Evolutionary conservation across 495 filamentous ascomycete species (phyloP), one percentile per base, ranked within the genome.

Genomic region (Neurospora cerealis): DNA sequence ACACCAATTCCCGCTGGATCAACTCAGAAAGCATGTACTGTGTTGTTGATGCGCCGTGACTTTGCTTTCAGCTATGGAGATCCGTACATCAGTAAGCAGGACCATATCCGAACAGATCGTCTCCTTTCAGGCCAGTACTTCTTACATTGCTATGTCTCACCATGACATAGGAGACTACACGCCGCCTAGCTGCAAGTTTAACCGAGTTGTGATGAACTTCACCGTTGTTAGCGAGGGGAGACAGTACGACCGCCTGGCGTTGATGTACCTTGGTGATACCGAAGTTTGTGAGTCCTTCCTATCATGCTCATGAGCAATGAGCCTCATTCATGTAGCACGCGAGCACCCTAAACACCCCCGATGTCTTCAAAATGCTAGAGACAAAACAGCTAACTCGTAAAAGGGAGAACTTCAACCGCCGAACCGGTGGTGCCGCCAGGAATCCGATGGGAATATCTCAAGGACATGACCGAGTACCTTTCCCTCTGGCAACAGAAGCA

Each of bases 391-490:
- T 66, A 34, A 66, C 54, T 19, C 7, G 7, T 4, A 28, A n/a
- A 1, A 76, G 75, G 79, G 84, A 85, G 94, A 34, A 96, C 94
- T 4, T 95, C 93, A 15, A 97, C 94, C 6, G 93, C 93, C 0
- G 92, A 97, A 81, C 94, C 94, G 4, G 93, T 89, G 0, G 70
- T 77, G 3, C 85, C 86, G 62, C 82, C 81, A 0, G 93, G 94
- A 1, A 95, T 96, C 54, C 78, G 80, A 69, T 89, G 87, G 90
- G 91, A 90, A 3, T 95, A 96, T 73, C 84, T 91, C 73, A 97
- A 97, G 80, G 94, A 97, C 75, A 91, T 95, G 89, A 91, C 92
- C 0, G 85, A 90, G 72, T 95, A 90, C 81, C 84, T 91, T 19
- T 81, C 87, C 5, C 83, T 97, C 21, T 92, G 92, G 87, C 86